These are phyloP conservation scores for Gossypium anomalum DNA, from an alignment of 345 rosid species.

Conservation along the genomic window DNA sequence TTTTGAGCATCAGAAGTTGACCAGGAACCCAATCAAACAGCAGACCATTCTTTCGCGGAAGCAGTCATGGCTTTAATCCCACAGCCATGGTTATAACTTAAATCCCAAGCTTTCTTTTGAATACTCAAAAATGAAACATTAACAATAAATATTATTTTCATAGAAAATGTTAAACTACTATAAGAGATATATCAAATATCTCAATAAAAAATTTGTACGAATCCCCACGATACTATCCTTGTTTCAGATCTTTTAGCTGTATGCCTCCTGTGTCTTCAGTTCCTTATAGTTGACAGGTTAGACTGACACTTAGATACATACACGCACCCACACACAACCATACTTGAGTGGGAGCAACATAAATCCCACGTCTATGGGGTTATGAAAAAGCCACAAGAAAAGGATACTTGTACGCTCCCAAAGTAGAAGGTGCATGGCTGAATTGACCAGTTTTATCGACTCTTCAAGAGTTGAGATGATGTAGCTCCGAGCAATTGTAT, in stretches of 20 bases:
- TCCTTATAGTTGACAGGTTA: background rate
- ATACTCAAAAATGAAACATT: background rate
- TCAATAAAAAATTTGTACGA: too few relatives aligned
- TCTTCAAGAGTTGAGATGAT: slow-evolving; percentile 86
- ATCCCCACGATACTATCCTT: too few relatives aligned
- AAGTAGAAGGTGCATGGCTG: slow-evolving; percentile 74
- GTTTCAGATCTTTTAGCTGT: too few relatives aligned
- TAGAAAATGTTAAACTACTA: background rate
- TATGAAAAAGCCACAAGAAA: slow-evolving; percentile 14
- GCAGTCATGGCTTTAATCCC: background rate
- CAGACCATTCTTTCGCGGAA: background rate
- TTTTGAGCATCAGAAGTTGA: background rate
- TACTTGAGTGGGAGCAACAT: background rate
- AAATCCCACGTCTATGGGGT: background rate
- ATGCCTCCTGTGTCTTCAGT: background rate
- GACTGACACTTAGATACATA: background rate
- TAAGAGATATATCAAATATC: too few relatives aligned
- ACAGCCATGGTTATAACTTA: background rate
- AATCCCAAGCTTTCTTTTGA: background rate
- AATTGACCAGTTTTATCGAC: slow-evolving; percentile 75
- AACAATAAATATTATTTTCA: background rate
- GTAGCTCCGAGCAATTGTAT: slow-evolving; percentile 89
- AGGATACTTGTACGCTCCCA: slow-evolving; percentile 96
- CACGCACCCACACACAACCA: background rate
- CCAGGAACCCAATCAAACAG: background rate